phyloP scores from a whole-genome alignment of 495 filamentous ascomycete species.

The Trichoderma parareesei region DNA sequence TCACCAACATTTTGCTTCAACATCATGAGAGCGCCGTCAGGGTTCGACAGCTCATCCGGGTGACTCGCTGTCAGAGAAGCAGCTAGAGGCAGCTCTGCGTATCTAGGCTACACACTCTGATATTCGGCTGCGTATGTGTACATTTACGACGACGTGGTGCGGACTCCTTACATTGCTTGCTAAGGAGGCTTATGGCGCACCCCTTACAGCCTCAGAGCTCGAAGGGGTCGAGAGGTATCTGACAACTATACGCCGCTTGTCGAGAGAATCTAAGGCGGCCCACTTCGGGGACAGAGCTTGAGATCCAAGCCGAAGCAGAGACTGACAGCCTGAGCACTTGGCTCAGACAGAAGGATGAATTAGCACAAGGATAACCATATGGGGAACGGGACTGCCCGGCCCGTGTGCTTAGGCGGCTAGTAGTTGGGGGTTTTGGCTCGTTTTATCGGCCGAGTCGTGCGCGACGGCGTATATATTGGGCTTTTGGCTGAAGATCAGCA shows the following conservation, averaged over 20 bases:
- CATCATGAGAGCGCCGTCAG: not conserved
- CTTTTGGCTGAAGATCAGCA: not conserved
- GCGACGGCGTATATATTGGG: not conserved
- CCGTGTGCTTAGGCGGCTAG: not conserved
- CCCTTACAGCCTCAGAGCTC: not conserved
- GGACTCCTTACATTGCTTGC: not conserved
- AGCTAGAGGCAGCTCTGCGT: not conserved
- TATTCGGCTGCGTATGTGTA: not conserved
- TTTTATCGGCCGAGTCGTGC: not conserved
- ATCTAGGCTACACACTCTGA: not conserved
- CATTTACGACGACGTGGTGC: too few species aligned
- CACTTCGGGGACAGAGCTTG: not conserved
- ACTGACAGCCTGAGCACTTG: not conserved
- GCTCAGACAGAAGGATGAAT: not conserved
- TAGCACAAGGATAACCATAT: not conserved
- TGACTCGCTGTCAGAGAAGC: not conserved
- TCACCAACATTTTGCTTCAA: not conserved
- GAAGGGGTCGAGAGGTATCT: not conserved
- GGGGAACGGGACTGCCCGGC: constrained; percentile 3
- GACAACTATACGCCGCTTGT: not conserved
- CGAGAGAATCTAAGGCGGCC: not conserved
- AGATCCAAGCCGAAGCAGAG: not conserved
- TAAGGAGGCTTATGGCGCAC: not conserved
- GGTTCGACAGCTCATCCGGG: not conserved
- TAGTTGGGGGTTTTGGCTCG: constrained; percentile 1